Evolutionary conservation across 176 grass and related monocot species (phyloP).

Genomic region (Eremochloa ophiuroides): DNA sequence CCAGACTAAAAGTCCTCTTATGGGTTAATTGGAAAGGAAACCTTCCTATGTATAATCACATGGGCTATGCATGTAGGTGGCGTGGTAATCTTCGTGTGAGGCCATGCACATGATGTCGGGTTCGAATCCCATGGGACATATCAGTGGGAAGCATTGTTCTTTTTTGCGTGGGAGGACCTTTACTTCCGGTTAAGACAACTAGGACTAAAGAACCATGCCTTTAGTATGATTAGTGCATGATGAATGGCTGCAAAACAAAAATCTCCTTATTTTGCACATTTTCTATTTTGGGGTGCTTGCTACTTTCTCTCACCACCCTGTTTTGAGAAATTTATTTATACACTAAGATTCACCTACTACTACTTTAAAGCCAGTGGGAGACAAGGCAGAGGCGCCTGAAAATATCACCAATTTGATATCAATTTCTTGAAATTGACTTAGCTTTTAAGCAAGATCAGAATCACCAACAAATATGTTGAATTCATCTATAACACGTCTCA

Average conservation of each 20-base stretch:
- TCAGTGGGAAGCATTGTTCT: too few relatives aligned
- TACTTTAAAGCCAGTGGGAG: background rate
- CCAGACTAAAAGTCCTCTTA: too few relatives aligned
- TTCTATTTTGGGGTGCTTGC: background rate
- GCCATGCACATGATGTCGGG: too few relatives aligned
- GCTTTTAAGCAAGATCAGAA: conserved; percentile 6
- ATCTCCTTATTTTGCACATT: background rate
- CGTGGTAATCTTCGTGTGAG: too few relatives aligned
- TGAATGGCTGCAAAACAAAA: background rate
- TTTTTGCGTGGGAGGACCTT: too few relatives aligned
- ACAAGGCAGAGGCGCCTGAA: background rate
- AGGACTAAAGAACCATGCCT: too few relatives aligned
- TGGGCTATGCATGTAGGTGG: too few relatives aligned
- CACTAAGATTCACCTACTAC: background rate
- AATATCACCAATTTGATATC: conserved; percentile 1
- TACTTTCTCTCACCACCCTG: background rate
- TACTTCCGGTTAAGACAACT: too few relatives aligned
- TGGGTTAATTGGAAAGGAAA: too few relatives aligned
- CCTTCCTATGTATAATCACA: too few relatives aligned
- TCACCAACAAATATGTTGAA: background rate
- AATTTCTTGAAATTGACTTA: conserved; percentile 9
- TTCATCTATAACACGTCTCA: background rate
- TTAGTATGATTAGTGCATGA: background rate
- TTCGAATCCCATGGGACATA: too few relatives aligned
- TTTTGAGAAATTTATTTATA: background rate